A percentile compares a stretch with the other conserved stretches of the same genome.
Evolutionary conservation across 1,284 basidiomycete species (phyloP).

Genomic region (Boletus sp.): DNA sequence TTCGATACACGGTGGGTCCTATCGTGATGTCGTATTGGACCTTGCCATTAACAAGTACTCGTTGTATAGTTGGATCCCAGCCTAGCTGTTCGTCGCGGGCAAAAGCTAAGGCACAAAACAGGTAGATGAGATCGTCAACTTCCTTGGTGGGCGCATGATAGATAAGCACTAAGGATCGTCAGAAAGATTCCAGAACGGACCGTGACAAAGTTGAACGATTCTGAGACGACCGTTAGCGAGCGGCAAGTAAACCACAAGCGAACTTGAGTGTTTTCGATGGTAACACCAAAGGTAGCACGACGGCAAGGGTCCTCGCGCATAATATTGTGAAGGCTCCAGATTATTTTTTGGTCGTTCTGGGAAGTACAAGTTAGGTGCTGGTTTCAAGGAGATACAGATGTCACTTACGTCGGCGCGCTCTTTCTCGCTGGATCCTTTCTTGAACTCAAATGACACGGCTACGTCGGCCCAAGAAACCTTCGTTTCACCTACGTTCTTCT

Average conservation of each 20-base stretch:
- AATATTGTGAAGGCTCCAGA: neutral
- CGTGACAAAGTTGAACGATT: neutral
- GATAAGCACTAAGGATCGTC: no score
- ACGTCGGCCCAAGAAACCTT: neutral
- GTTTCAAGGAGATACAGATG: no score
- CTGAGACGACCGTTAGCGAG: neutral
- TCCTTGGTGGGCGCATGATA: no score
- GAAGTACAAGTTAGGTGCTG: no score
- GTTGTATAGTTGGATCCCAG: no score
- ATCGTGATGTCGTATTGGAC: no score
- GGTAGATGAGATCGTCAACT: no score
- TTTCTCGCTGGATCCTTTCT: neutral
- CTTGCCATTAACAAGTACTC: no score
- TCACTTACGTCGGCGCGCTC: neutral
- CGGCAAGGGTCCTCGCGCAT: neutral
- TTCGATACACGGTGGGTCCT: no score
- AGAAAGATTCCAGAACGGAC: neutral
- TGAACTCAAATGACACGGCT: neutral
- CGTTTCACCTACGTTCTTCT: neutral
- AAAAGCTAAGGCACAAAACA: no score
- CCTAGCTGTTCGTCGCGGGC: no score
- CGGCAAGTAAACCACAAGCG: neutral
- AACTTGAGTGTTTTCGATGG: neutral
- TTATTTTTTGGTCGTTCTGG: neutral
- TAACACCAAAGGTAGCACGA: neutral